Base-by-base conservation (phyloP, 768 basidiomycete genomes). In the Amanita pseudoporphyria region DNA sequence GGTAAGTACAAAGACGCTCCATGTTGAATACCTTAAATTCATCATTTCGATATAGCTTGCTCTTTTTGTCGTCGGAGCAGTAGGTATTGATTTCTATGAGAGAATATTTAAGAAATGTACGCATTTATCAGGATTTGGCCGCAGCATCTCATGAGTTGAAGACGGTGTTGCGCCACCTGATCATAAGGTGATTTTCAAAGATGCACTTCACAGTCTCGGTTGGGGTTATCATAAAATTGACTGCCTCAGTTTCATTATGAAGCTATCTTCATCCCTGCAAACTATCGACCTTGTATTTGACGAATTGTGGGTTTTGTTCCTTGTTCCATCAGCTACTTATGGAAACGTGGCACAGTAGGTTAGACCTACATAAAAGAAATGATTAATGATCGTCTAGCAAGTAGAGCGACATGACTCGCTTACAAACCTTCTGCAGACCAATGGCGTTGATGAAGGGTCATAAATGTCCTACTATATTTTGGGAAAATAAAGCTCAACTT, bases 21-120 rank as follows among this genome's bases (percentile, higher is more conserved):
- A 7, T n/a, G 31, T n/a, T n/a, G n/a, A n/a, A n/a, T n/a, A n/a
- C n/a, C n/a, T n/a, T n/a, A n/a, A n/a, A n/a, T 14, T 33, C 19
- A 36, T 18, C 14, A 41, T n/a, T 18, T 21, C 32, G 22, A 47
- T n/a, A 6, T 36, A 80, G 79, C 70, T 79, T 35, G 73, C 79
- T 0, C 69, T 81, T 2, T 73, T 76, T 45, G 71, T 79, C 24
- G 77, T 81, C 48, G 69, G 77, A 24, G 69, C 68, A 2, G 79
- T 79, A 52, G 78, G 74, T 73, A 52, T 28, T 18, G 16, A 18
- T 16, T n/a, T 9, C 3, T 9, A 9, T 24, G n/a, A 7, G 22
- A 57, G 1, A 24, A 12, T 26, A 12, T 51, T 38, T 40, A 22
- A 43, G 26, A 21, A 7, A 10, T 35, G 22, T 24, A 24, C 19